These are phyloP conservation scores for Pyrus betulifolia DNA, from an alignment of 306 rosid species.

Conservation along the genomic window DNA sequence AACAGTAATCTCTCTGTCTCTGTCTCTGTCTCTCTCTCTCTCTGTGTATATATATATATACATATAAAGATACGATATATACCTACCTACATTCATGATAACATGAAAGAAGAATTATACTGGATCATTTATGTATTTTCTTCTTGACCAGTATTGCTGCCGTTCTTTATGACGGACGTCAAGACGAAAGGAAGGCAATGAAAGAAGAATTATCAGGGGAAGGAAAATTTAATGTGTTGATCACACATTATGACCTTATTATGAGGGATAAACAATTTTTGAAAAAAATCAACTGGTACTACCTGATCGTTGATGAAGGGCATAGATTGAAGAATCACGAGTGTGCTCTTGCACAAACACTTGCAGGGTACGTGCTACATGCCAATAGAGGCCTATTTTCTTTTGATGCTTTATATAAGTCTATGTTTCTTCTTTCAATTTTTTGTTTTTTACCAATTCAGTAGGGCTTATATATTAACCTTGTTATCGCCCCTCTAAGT, in stretches of 20 bases:
- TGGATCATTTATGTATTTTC: constrained; percentile 9
- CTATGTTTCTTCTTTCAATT: not conserved
- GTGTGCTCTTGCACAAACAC: constrained; percentile 91
- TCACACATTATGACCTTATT: constrained; percentile 95
- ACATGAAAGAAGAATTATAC: not conserved
- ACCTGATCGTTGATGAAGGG: constrained; percentile 99
- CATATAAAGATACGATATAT: not conserved
- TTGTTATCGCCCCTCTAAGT: no score
- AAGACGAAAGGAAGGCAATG: constrained; percentile 88
- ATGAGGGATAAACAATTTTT: constrained; percentile 96
- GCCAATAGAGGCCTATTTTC: constrained; percentile 1
- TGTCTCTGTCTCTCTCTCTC: not conserved
- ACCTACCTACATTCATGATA: not conserved
- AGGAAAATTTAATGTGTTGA: constrained; percentile 81
- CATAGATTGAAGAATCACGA: constrained; percentile 96
- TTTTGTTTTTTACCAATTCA: not conserved
- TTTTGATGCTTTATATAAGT: constrained; percentile 5
- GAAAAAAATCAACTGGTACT: constrained; percentile 84
- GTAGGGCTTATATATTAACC: not conserved
- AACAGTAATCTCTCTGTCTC: not conserved
- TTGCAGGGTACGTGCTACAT: constrained; percentile 66
- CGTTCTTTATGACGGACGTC: constrained; percentile 85
- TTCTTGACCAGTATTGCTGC: constrained; percentile 58
- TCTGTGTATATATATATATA: not conserved
- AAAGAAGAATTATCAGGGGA: constrained; percentile 88